Evolutionary conservation across 2,329 filamentous ascomycete species (phyloP).

Genomic region (Xylariaceae sp.): DNA sequence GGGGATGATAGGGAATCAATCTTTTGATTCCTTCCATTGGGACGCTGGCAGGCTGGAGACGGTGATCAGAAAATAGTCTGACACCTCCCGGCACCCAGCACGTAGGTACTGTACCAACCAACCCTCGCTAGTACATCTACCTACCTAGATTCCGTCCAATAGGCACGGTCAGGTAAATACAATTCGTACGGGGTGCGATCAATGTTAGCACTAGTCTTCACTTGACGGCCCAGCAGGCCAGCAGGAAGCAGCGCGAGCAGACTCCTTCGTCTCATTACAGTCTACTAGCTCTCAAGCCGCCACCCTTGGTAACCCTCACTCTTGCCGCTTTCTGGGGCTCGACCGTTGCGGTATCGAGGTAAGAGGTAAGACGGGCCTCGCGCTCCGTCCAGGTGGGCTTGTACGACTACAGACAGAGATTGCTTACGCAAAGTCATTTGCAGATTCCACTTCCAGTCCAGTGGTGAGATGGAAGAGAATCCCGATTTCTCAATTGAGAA

Average conservation of each 20-base stretch:
- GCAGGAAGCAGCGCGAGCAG: not conserved
- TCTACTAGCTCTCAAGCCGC: conserved; percentile 4
- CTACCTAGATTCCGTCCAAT: too few species aligned
- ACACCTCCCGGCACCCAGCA: not conserved
- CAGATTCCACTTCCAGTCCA: too few species aligned
- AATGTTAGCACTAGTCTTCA: too few species aligned
- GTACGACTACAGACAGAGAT: conserved; percentile 1
- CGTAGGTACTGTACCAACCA: not conserved
- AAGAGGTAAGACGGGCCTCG: conserved; percentile 14
- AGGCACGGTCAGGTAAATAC: too few species aligned
- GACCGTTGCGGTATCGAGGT: conserved; percentile 9
- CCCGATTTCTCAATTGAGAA: not conserved
- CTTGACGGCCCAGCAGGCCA: not conserved
- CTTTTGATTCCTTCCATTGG: not conserved
- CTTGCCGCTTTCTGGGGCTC: conserved; percentile 9
- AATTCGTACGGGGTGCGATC: too few species aligned
- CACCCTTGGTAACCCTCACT: not conserved
- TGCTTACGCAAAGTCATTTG: too few species aligned
- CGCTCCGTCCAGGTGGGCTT: conserved; percentile 9
- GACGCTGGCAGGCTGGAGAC: not conserved
- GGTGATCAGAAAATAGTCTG: not conserved
- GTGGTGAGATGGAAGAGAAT: conserved; percentile 1
- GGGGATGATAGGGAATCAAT: too few species aligned
- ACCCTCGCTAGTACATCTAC: not conserved
- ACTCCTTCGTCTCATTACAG: not conserved